A percentile compares a stretch with the other conserved stretches of the same genome.
Evolutionary conservation across 2,329 filamentous ascomycete species (phyloP).

Genomic region (Xylaria sp.): DNA sequence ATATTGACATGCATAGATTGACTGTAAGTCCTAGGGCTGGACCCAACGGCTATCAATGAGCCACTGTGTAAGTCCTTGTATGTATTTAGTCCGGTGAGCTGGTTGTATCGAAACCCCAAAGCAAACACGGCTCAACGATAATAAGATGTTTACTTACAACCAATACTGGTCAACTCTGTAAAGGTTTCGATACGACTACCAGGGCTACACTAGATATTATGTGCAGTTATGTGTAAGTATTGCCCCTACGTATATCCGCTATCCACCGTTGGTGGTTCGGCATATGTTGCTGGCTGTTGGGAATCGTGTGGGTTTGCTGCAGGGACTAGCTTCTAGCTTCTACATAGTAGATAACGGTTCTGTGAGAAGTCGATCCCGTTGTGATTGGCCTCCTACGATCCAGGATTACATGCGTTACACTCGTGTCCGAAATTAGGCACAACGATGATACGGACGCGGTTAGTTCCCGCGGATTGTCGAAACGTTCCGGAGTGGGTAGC

Average conservation of each 20-base stretch:
- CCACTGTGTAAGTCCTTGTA: neutral
- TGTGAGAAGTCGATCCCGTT: neutral
- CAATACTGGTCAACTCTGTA: neutral
- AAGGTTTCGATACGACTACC: neutral
- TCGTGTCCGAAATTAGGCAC: neutral
- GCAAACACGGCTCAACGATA: neutral
- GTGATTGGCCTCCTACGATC: conserved; percentile 4
- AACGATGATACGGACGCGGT: neutral
- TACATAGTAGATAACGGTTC: conserved; percentile 3
- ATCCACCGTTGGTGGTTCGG: too few species aligned
- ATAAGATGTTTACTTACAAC: neutral
- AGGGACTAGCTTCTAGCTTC: conserved; percentile 11
- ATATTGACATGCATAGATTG: conserved; percentile 6
- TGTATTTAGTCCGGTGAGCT: neutral
- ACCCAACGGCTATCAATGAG: neutral
- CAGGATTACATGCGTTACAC: conserved; percentile 6
- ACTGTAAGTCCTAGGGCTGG: conserved; percentile 1
- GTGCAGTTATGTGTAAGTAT: neutral
- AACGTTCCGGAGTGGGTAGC: neutral
- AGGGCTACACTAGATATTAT: neutral
- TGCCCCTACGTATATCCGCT: neutral
- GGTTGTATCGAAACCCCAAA: conserved; percentile 6
- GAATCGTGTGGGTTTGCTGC: conserved; percentile 7
- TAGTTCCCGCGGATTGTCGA: neutral
- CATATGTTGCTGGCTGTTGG: too few species aligned